Conservation (phyloP, 352 stramenopile species). For the Phytopythium vexans region DNA sequence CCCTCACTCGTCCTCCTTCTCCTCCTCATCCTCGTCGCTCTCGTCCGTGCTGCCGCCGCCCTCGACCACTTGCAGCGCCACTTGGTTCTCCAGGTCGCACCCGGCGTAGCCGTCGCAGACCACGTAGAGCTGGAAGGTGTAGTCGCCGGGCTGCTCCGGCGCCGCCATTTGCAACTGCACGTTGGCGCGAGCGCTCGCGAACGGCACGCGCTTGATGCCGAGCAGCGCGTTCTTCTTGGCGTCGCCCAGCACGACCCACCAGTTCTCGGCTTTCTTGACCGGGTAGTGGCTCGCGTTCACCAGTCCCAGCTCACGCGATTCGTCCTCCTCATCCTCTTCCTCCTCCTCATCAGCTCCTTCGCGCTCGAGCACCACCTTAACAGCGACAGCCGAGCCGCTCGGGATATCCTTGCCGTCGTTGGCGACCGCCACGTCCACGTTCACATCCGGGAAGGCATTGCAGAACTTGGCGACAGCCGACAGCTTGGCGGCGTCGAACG, state of each 20-base stretch:
- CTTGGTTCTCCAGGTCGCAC: slow-evolving; percentile 97
- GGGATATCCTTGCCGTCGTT: slow-evolving; percentile 90
- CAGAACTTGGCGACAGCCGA: slow-evolving; percentile 98
- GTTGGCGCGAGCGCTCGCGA: slow-evolving; percentile 68
- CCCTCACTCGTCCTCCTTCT: slow-evolving; percentile 23
- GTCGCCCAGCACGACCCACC: slow-evolving; percentile 98
- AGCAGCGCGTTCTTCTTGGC: slow-evolving; percentile 94
- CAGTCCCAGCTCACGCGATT: slow-evolving; percentile 49
- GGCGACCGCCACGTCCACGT: slow-evolving; percentile 92
- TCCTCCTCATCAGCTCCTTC: slow-evolving; percentile 94
- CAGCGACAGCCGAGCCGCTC: slow-evolving; percentile 86
- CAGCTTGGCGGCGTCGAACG: slow-evolving; percentile 86
- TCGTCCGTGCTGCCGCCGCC: slow-evolving; percentile 40
- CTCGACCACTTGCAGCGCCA: slow-evolving; percentile 63
- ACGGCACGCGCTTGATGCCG: slow-evolving; percentile 96
- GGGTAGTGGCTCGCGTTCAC: slow-evolving; percentile 79
- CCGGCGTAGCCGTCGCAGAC: slow-evolving; percentile 99
- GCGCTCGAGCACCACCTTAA: slow-evolving; percentile 89
- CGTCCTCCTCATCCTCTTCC: slow-evolving; percentile 58
- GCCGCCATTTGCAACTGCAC: slow-evolving; percentile 96
- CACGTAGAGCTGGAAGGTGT: slow-evolving; percentile 96
- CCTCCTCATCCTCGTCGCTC: slow-evolving; percentile 39
- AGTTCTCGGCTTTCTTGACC: slow-evolving; percentile 95
- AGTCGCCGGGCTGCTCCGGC: slow-evolving; percentile 91
- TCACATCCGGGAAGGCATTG: slow-evolving; percentile 98